Evolutionary conservation across 495 filamentous ascomycete species (phyloP), one percentile per base, ranked within the genome.

Genomic region (Podospora pseudopauciseta): DNA sequence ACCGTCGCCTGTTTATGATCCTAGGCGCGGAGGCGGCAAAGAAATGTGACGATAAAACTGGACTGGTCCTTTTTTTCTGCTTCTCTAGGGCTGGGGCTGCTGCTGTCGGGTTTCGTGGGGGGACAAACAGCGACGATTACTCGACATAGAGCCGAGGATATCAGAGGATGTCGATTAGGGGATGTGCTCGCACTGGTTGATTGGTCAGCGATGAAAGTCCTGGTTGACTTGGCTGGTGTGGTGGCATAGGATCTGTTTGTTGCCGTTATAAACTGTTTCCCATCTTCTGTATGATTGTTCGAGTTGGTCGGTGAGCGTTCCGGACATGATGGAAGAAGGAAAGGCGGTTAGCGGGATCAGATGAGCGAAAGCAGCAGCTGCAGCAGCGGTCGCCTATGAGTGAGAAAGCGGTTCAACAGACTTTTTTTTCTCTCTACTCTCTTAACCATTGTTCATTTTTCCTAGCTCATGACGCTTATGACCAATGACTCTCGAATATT

Each of bases 401-500:
- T 2, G 39, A 11, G 13, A 49, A 49, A 18, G 39, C 39, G 15
- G 23, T 23, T 23, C 23, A 49, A 49, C 39, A 6, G 34, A 20
- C 32, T 66, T 53, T 67, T 65, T 65, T 66, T 44, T 67, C 65
- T 63, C 65, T 63, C 26, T 66, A 63, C 63, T 27, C 26, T 60
- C 49, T 69, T 15, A 55, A 61, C 53, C 69, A 53, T 63, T 62
- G 39, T 68, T 68, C n/a, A 16, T 32, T 60, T 73, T 71, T 69
- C 68, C 57, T 66, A 56, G 56, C 44, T 77, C 26, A 75, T 63
- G 72, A 74, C 66, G 68, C 32, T 81, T 73, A 80, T 75, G 78
- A 80, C 76, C 75, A 71, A 73, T 72, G 66, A 71, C 27, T 66
- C 58, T 60, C 28, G n/a, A 58, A 20, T 67, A 62, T 32, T 64